Conservation (phyloP, 1,284 basidiomycete species). For the Porodaedalea pini region DNA sequence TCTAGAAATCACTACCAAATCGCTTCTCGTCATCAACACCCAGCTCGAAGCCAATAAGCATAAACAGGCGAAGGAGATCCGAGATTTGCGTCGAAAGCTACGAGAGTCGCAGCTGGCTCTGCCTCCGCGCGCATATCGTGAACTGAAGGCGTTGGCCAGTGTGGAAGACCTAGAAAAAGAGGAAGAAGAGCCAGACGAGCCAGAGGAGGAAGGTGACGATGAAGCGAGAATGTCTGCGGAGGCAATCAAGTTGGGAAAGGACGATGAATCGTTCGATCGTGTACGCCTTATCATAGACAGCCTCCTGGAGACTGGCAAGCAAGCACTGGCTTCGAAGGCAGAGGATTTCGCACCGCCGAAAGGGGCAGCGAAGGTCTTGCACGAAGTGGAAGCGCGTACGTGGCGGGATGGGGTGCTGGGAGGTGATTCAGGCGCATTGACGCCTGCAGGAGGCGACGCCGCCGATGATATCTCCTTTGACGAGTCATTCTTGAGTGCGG, state of each 20-base stretch:
- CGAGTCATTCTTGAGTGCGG: conserved; percentile 25
- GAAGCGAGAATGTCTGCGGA: conserved; percentile 26
- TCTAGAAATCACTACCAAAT: conserved; percentile 78
- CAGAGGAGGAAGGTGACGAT: conserved; percentile 34
- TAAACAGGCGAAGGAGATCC: conserved; percentile 75
- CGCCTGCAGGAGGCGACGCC: conserved; percentile 22
- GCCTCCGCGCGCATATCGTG: conserved; percentile 59
- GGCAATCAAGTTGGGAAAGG: conserved; percentile 31
- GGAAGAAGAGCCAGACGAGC: conserved; percentile 43
- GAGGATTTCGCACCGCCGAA: conserved; percentile 47
- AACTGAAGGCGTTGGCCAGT: conserved; percentile 46
- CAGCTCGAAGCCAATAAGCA: conserved; percentile 71
- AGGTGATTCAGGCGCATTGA: conserved; percentile 23
- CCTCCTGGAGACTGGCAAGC: conserved; percentile 56
- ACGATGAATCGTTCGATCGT: conserved; percentile 55
- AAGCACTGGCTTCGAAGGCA: conserved; percentile 56
- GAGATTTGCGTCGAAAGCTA: conserved; percentile 68
- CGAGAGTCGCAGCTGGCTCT: conserved; percentile 74
- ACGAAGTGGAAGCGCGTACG: conserved; percentile 60
- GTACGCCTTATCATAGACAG: conserved; percentile 59
- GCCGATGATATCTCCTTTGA: conserved; percentile 23
- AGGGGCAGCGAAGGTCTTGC: conserved; percentile 61
- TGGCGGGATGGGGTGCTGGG: conserved; percentile 43
- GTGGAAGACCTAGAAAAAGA: conserved; percentile 34
- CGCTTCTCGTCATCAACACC: conserved; percentile 72